A percentile compares a stretch with the other conserved stretches of the same genome.
Conservation (phyloP, 352 stramenopile genomes). For the Phytopythium kandeliae region DNA sequence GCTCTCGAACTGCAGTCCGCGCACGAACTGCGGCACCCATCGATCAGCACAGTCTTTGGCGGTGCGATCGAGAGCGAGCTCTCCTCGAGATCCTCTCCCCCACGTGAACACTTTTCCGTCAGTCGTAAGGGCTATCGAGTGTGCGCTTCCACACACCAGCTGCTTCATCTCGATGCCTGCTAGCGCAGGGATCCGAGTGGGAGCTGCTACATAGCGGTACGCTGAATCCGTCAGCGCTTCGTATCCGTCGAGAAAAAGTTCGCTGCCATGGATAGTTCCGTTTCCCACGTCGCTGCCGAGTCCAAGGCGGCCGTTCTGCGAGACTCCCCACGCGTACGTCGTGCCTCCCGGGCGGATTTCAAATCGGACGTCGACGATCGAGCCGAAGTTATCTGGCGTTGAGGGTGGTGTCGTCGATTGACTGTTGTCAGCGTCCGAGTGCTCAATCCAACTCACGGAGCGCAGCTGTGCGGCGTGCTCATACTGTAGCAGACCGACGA, state of each 20-base stretch:
- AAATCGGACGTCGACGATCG: constrained; percentile 43
- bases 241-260: constrained; percentile 53
- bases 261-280: not conserved
- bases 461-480: constrained; percentile 20
- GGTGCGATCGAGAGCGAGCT: constrained; percentile 14
- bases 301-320: constrained; percentile 49
- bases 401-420: not conserved
- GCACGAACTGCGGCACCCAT: constrained; percentile 36
- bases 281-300: constrained; percentile 21
- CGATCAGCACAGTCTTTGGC: constrained; percentile 18
- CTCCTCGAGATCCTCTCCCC: constrained; percentile 40
- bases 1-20: constrained; percentile 40
- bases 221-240: constrained; percentile 60
- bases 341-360: constrained; percentile 41
- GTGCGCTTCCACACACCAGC: constrained; percentile 37
- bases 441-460: constrained; percentile 2
- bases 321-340: constrained; percentile 62
- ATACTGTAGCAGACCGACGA: constrained; percentile 19
- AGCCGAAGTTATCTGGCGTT: constrained; percentile 5
- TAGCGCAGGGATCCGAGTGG: constrained; percentile 33
- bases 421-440: no score
- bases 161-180: constrained; percentile 44
- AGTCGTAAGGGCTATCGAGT: constrained; percentile 50
- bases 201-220: constrained; percentile 46
- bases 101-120: constrained; percentile 52